Conservation (phyloP, 345 rosid genomes). For the Pseudoturritis turrita region DNA sequence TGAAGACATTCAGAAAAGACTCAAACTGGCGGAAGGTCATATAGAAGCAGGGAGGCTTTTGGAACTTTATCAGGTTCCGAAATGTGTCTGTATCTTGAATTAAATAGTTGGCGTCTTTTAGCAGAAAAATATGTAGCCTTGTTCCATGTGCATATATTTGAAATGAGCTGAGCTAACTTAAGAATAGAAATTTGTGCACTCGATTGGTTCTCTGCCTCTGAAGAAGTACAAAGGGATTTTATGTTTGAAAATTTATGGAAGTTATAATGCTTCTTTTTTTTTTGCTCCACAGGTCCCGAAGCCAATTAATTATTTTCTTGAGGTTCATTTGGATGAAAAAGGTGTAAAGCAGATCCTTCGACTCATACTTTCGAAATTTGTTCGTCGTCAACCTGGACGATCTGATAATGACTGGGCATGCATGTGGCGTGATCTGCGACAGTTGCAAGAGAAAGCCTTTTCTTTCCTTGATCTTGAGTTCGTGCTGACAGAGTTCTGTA, state of each 20-base stretch:
- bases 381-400: slow-evolving; percentile 71
- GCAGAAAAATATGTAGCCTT: neutral
- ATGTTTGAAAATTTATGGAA: neutral
- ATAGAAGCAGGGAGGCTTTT: slow-evolving; percentile 90
- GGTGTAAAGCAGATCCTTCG: slow-evolving; percentile 88
- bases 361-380: slow-evolving; percentile 89
- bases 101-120: slow-evolving; percentile 14
- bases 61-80: slow-evolving; percentile 75
- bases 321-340: slow-evolving; percentile 79
- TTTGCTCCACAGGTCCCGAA: slow-evolving; percentile 70
- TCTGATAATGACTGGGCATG: slow-evolving; percentile 98
- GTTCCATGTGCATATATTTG: neutral
- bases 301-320: slow-evolving; percentile 67
- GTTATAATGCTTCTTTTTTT: slow-evolving; percentile 15
- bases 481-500: slow-evolving; percentile 86
- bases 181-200: neutral
- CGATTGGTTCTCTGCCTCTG: neutral
- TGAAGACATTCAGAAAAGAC: slow-evolving; percentile 52
- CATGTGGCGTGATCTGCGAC: slow-evolving; percentile 95
- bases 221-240: neutral
- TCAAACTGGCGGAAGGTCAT: slow-evolving; percentile 76
- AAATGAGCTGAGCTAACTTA: slow-evolving; percentile 3
- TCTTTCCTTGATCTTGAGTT: slow-evolving; percentile 83
- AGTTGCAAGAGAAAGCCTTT: slow-evolving; percentile 80
- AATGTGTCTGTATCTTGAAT: slow-evolving; percentile 2